Evolutionary conservation across 345 rosid species (phyloP).

Genomic region (Isatis tinctoria): DNA sequence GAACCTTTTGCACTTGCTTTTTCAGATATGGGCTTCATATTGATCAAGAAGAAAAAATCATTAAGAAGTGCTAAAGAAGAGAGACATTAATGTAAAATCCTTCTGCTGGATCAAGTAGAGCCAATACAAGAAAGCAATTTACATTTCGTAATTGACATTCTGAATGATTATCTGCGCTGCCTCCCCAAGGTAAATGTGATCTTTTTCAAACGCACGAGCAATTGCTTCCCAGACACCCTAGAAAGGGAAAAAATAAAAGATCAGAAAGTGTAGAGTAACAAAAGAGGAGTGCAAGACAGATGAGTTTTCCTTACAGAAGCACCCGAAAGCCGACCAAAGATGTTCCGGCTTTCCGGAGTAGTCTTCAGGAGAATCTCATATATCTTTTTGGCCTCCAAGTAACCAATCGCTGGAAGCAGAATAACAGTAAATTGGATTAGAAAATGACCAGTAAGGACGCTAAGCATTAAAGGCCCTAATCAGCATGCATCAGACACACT

Average conservation of each 20-base stretch:
- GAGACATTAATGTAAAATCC: background rate
- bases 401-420: conserved; percentile 58
- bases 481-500: background rate
- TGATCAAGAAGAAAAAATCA: background rate
- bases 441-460: background rate
- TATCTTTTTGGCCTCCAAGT: conserved; percentile 74
- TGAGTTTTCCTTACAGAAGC: conserved; percentile 62
- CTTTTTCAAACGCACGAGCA: conserved; percentile 76
- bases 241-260: background rate
- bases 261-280: too few species aligned
- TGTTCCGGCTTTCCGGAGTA: conserved; percentile 79
- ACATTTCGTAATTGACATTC: conserved; percentile 96
- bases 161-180: conserved; percentile 90
- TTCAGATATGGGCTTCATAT: conserved; percentile 79
- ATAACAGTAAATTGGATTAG: conserved; percentile 8
- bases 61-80: conserved; percentile 9
- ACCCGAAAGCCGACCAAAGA: conserved; percentile 92
- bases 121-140: conserved; percentile 28
- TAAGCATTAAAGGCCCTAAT: background rate
- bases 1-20: conserved; percentile 93
- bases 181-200: conserved; percentile 85
- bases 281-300: too few species aligned
- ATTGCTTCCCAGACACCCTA: conserved; percentile 94
- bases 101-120: conserved; percentile 2
- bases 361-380: conserved; percentile 70